A percentile compares a stretch with the other conserved stretches of the same genome.
These are phyloP conservation scores for Sinapis alba DNA, from an alignment of 441 rosid genomes.

Conservation along the genomic window DNA sequence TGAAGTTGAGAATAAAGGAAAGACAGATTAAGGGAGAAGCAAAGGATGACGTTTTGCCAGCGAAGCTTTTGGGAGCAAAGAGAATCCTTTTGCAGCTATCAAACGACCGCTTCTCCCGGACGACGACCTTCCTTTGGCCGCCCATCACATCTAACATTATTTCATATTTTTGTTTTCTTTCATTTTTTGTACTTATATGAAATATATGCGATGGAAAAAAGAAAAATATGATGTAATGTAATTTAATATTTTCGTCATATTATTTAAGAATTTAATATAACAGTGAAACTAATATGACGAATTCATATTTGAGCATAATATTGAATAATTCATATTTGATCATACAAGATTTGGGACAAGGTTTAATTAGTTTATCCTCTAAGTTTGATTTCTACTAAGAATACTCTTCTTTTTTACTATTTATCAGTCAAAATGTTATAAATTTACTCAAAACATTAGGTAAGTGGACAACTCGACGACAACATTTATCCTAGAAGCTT, in stretches of 20 bases:
- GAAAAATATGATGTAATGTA: neutral
- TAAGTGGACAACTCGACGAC: neutral
- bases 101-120: conserved; percentile 41
- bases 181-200: neutral
- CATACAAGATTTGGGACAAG: neutral
- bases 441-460: neutral
- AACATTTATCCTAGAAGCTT: neutral
- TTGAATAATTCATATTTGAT: neutral
- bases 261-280: neutral
- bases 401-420: neutral
- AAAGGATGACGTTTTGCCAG: conserved; percentile 39
- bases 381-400: neutral
- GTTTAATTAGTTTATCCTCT: neutral
- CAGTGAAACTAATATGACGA: conserved; percentile 1
- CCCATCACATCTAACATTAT: conserved; percentile 22
- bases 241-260: neutral
- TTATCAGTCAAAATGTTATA: neutral
- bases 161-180: neutral
- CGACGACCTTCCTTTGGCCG: conserved; percentile 32
- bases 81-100: conserved; percentile 40
- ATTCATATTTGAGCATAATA: conserved; percentile 1
- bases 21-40: conserved; percentile 30
- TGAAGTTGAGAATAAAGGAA: conserved; percentile 7
- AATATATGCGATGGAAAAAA: neutral
- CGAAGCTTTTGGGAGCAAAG: conserved; percentile 28